Evolutionary conservation across 192 early-diverging fungal species (phyloP), one percentile per base, ranked within the genome.

Genomic region (Geranomyces michiganensis): DNA sequence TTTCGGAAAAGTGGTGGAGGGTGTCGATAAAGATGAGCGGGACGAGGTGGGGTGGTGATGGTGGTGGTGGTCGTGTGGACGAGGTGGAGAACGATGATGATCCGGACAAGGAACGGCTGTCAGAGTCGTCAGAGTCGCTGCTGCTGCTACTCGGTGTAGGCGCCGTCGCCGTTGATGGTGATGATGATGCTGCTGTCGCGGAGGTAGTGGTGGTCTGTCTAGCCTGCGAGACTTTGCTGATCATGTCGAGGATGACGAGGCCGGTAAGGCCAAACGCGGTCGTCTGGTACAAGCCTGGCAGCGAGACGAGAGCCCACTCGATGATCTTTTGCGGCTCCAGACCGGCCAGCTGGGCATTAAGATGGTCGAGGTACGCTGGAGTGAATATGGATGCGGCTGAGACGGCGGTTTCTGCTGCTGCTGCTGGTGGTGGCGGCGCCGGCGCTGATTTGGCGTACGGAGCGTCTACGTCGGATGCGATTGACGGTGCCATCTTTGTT

Each of bases 221-320:
- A 2, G 63, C 64, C 41, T 67, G 64, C 47, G 78, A 77, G 0
- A 92, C 84, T 59, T 91, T 88, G 62, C 81, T 81, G 64, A 95
- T 85, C 79, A 98, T 92, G 79, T 98, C 92, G 33, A 91, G 75
- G 65, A 92, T 92, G 68, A 90, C 94, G 70, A 92, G 85, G 41
- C 96, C 96, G 7, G 96, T 94, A 29, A 92, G 87, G 7, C 96
- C 96, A 77, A 98, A 96, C 26, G 96, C 94, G 27, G 96, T 96
- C 47, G 93, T 95, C 76, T 98, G 96, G 77, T 88, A 94, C 17
- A 98, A 84, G 14, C 84, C 83, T 21, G 88, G 89, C 31, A 97
- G 85, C 7, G 90, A 87, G 61, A 90, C 74, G 46, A 90, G 81
- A 44, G 94, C 95, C 96, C 94, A 98, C 33, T 90, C 87, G 33